Percentiles rank a stretch among this genome's conserved stretches.
Evolutionary conservation across 31 red algal species (phyloP).

Genomic region (Asparagopsis taxiformis): DNA sequence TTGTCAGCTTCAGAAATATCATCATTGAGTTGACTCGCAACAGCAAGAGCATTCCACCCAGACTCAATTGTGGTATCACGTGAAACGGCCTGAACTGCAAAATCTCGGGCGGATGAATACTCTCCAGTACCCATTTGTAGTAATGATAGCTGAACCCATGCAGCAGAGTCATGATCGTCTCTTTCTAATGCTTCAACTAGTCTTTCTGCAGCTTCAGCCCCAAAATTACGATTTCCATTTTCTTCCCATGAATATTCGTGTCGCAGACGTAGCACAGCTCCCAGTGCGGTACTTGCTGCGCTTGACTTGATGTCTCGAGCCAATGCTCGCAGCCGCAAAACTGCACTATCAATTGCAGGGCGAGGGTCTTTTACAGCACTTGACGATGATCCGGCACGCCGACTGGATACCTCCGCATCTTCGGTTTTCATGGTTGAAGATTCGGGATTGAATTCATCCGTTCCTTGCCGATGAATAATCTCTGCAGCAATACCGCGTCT

Average conservation of each 20-base stretch:
- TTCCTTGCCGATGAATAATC: neutral
- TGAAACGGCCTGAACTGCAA: constrained; percentile 56
- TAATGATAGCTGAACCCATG: constrained; percentile 73
- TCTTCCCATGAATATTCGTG: constrained; percentile 67
- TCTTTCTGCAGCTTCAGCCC: constrained; percentile 80
- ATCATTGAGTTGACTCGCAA: constrained; percentile 68
- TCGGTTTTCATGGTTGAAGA: neutral
- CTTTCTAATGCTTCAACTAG: constrained; percentile 78
- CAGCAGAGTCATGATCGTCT: constrained; percentile 37
- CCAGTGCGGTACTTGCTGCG: constrained; percentile 55
- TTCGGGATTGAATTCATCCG: neutral
- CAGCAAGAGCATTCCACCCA: constrained; percentile 76
- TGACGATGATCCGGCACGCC: neutral
- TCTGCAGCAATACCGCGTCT: constrained; percentile 4
- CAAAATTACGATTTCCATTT: constrained; percentile 69
- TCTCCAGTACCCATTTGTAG: constrained; percentile 80
- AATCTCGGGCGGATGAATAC: constrained; percentile 61
- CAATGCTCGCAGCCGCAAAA: constrained; percentile 56
- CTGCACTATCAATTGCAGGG: constrained; percentile 52
- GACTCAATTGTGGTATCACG: constrained; percentile 33
- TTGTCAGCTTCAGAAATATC: constrained; percentile 34
- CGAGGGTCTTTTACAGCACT: constrained; percentile 36
- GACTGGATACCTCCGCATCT: neutral
- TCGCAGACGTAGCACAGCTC: constrained; percentile 65
- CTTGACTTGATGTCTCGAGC: constrained; percentile 44